Conservation (phyloP, 2,329 filamentous ascomycete species). For the Boeremia exigua region DNA sequence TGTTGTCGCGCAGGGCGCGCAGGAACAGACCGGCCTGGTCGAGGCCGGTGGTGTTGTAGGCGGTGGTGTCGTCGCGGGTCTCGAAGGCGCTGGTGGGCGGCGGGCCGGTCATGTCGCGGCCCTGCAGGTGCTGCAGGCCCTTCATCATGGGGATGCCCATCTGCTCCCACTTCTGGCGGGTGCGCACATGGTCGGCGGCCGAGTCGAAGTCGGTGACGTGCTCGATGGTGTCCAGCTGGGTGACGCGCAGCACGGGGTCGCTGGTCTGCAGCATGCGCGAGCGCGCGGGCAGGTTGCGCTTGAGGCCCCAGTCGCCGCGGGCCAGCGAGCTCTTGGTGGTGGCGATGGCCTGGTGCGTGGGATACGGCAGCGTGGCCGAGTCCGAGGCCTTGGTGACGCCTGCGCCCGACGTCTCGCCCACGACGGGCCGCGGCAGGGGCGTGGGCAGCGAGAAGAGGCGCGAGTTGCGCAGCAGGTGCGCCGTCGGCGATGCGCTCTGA, state of each 20-base stretch:
- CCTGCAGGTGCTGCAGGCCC: constrained; percentile 30
- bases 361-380: constrained; percentile 76
- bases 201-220: constrained; percentile 89
- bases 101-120: constrained; percentile 17
- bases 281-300: constrained; percentile 79
- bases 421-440: constrained; percentile 68
- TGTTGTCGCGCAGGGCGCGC: constrained; percentile 32
- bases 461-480: constrained; percentile 79
- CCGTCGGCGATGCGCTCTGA: constrained; percentile 61
- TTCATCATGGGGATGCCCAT: constrained; percentile 72
- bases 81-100: constrained; percentile 41
- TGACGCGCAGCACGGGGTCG: constrained; percentile 77
- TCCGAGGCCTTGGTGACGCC: constrained; percentile 62
- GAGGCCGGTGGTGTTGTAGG: constrained; percentile 35
- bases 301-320: constrained; percentile 91
- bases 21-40: constrained; percentile 37
- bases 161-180: constrained; percentile 85
- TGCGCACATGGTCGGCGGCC: constrained; percentile 79
- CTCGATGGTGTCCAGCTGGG: constrained; percentile 81
- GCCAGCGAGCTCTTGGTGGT: constrained; percentile 74
- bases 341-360: constrained; percentile 82
- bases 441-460: constrained; percentile 87
- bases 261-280: constrained; percentile 69
- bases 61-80: constrained; percentile 39
- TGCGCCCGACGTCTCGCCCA: constrained; percentile 54